These are phyloP conservation scores for Phytophthora aleatoria DNA, from an alignment of 352 stramenopile species.

Conservation along the genomic window DNA sequence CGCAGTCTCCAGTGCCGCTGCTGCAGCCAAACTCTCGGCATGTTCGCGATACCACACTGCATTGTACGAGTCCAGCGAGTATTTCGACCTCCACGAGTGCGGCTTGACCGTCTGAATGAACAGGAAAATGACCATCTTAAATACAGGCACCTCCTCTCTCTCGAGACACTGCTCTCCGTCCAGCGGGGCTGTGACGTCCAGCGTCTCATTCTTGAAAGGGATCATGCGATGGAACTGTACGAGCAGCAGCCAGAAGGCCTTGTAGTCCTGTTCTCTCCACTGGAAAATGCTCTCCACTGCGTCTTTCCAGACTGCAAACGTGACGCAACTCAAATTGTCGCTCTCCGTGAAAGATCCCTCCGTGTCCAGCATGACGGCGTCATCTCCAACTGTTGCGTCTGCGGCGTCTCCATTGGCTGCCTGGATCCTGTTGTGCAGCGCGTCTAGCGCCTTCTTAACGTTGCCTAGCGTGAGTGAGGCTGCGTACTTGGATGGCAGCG, in stretches of 20 bases:
- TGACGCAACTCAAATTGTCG: conserved; percentile 61
- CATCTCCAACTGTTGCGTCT: conserved; percentile 28
- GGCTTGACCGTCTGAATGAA: conserved; percentile 84
- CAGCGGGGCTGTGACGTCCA: conserved; percentile 31
- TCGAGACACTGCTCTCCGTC: conserved; percentile 63
- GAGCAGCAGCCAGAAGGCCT: conserved; percentile 82
- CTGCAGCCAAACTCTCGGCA: conserved; percentile 47
- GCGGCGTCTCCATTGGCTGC: conserved; percentile 3
- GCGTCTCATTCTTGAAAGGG: conserved; percentile 37
- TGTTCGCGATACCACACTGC: conserved; percentile 82
- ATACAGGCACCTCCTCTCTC: conserved; percentile 63
- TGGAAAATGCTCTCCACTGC: conserved; percentile 66
- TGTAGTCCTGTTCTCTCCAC: conserved; percentile 84
- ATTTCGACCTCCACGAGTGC: conserved; percentile 74
- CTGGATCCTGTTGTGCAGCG: conserved; percentile 57
- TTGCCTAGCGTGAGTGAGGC: conserved; percentile 65
- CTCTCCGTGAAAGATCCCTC: conserved; percentile 51
- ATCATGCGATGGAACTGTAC: conserved; percentile 81
- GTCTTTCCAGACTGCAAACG: conserved; percentile 68
- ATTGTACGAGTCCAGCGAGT: conserved; percentile 80
- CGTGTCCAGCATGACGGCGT: conserved; percentile 50
- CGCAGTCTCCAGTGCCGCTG: conserved; percentile 39
- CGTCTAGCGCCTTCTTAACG: conserved; percentile 63
- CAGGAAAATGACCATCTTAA: conserved; percentile 79
- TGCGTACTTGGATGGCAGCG: conserved; percentile 74